Base-by-base conservation (phyloP, 192 early-diverging fungal species). In the Spizellomyces sp. region DNA sequence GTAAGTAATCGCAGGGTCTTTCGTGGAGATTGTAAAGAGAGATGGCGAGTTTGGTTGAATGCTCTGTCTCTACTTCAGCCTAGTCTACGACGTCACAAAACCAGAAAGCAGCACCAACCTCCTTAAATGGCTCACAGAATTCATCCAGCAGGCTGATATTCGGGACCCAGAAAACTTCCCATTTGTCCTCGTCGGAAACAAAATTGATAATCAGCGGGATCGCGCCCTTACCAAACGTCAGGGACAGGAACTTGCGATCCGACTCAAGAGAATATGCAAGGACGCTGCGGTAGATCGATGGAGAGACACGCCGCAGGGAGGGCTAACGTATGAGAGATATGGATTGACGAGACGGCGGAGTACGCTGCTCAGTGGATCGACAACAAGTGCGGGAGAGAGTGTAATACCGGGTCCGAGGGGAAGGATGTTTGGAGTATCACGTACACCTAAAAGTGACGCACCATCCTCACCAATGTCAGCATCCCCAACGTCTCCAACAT, bases 11-110 rank as follows among this genome's bases (percentile, higher is more conserved):
- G 6, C 2, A 5, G 59, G 19, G 9, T 9, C 1, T n/a, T 45
- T 14, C 45, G 0, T 54, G 27, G 27, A 3, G 52, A 55, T n/a
- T 55, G 52, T 3, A 19, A n/a, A 19, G 19, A 19, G 52, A 55
- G 19, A n/a, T 15, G 52, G 52, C 15, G 2, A 19, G 3, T 55
- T 15, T 15, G 52, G 52, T 19, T 73, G 47, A 44, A 45, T 74
- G 8, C 43, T 14, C 12, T 70, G 17, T 8, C 48, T 68, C 48
- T 15, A 10, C 52, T 65, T 4, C 17, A 79, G 75, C 41, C 66
- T 84, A 21, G 83, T 84, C 2, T 84, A 80, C 57, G 80, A 82
- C 48, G 77, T 84, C 17, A 83, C 80, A 6, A 74, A 75, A 19
- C 79, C 73, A 8, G 55, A 56, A 15, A 79, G 75, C 21, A 58